Conservation (phyloP, 176 grass and related monocot species). For the Juncus effusus region DNA sequence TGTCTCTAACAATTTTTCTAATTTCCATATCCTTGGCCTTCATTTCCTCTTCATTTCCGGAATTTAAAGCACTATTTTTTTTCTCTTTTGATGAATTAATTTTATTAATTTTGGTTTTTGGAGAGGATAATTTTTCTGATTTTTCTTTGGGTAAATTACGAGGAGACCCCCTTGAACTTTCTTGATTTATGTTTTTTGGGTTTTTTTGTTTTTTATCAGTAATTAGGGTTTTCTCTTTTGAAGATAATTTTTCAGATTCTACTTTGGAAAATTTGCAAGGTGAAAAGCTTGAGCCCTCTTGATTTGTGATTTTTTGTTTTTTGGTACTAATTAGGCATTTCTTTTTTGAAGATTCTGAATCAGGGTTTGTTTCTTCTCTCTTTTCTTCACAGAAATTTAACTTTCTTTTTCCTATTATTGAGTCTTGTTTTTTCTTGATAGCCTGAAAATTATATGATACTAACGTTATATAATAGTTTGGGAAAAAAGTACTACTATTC, state of each 20-base stretch:
- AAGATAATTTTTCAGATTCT: background rate
- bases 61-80: constrained; percentile 19
- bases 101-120: background rate
- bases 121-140: constrained; percentile 12
- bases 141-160: constrained; percentile 27
- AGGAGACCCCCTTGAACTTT: constrained; percentile 20
- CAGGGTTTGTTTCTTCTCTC: background rate
- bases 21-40: constrained; percentile 37
- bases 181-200: constrained; percentile 15
- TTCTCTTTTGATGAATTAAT: constrained; percentile 14
- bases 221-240: background rate
- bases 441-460: too few species aligned
- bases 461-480: too few species aligned
- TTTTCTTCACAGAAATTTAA: constrained; percentile 13
- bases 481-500: too few species aligned
- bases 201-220: constrained; percentile 28
- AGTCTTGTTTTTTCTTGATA: background rate
- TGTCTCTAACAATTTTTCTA: constrained; percentile 46
- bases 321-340: constrained; percentile 23
- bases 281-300: constrained; percentile 4
- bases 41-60: constrained; percentile 41
- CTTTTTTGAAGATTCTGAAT: background rate
- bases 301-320: background rate
- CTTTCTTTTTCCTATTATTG: constrained; percentile 13
- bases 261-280: background rate